These are phyloP conservation scores for Saturnispora kantuleensis DNA, from an alignment of 805 yeast genomes.

Conservation along the genomic window DNA sequence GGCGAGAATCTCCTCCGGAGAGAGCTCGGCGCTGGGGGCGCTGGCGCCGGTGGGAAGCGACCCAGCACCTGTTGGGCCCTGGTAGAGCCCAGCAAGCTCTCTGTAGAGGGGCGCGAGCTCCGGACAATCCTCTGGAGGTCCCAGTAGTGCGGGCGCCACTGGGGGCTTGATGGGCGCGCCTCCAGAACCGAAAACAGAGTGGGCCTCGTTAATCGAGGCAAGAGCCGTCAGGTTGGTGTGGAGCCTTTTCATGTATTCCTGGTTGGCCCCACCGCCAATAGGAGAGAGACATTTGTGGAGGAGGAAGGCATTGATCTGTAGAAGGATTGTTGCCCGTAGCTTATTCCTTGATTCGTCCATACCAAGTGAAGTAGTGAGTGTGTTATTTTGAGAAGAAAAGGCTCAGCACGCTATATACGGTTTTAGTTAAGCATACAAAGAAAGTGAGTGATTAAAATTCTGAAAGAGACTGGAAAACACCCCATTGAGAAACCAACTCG, in stretches of 20 bases:
- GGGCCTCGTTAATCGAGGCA: constrained; percentile 30
- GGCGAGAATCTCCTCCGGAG: constrained; percentile 29
- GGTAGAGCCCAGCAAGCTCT: constrained; percentile 32
- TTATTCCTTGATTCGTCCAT: too few species aligned
- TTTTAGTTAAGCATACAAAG: too few species aligned
- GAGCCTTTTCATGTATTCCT: constrained; percentile 27
- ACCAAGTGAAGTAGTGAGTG: too few species aligned
- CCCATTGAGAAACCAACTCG: too few species aligned
- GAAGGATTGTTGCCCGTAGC: not conserved
- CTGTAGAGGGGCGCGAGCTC: constrained; percentile 40
- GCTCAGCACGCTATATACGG: too few species aligned
- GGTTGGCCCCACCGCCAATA: constrained; percentile 16
- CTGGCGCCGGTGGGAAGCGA: constrained; percentile 13
- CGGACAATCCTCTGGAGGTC: constrained; percentile 48
- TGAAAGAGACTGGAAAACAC: too few species aligned
- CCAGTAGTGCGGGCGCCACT: constrained; percentile 36
- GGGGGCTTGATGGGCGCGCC: constrained; percentile 17
- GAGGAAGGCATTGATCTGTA: constrained; percentile 28
- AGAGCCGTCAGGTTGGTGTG: constrained; percentile 29
- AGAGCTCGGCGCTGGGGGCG: constrained; percentile 13
- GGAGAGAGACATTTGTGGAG: constrained; percentile 23
- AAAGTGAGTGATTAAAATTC: too few species aligned
- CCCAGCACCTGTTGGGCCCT: constrained; percentile 32
- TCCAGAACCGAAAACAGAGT: constrained; percentile 15
- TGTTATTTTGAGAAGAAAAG: too few species aligned